Percentiles rank a stretch among this genome's conserved stretches.
These are phyloP conservation scores for Stephanodiscus minutulus DNA, from an alignment of 108 stramenopile genomes.

Conservation along the genomic window DNA sequence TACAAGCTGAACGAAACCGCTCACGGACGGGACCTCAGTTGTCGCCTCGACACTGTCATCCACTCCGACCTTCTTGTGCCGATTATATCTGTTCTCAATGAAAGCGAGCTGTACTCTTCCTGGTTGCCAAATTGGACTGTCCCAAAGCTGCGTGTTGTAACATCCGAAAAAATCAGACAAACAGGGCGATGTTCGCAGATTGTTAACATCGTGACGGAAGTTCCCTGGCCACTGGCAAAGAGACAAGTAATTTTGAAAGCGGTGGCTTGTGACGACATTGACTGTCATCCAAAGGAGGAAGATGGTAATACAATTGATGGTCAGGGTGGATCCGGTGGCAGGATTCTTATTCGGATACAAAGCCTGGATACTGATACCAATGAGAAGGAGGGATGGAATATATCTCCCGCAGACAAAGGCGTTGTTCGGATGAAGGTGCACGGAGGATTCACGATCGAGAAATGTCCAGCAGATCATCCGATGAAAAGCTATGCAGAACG, in stretches of 20 bases:
- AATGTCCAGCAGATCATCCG: conserved; percentile 75
- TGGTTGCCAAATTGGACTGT: conserved; percentile 67
- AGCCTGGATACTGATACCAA: conserved; percentile 40
- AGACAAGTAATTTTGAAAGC: conserved; percentile 62
- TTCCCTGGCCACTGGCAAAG: conserved; percentile 68
- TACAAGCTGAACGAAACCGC: conserved; percentile 56
- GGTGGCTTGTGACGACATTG: conserved; percentile 73
- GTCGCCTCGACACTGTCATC: conserved; percentile 72
- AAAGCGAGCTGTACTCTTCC: conserved; percentile 63
- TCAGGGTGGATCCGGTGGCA: conserved; percentile 6
- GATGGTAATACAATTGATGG: background rate
- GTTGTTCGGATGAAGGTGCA: conserved; percentile 59
- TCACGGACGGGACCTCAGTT: conserved; percentile 39
- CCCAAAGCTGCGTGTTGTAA: conserved; percentile 54
- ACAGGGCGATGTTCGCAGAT: conserved; percentile 61
- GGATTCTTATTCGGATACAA: conserved; percentile 42
- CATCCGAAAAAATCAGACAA: conserved; percentile 59
- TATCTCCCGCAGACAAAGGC: conserved; percentile 33
- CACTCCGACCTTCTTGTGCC: conserved; percentile 59
- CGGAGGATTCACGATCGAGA: conserved; percentile 64
- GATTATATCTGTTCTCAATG: conserved; percentile 71
- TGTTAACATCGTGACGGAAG: conserved; percentile 46
- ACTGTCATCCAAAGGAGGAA: conserved; percentile 38
- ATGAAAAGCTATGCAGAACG: conserved; percentile 6
- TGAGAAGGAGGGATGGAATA: conserved; percentile 39